Conservation (phyloP, 1,139 yeast species). For the Hyphopichia buzzinii region DNA sequence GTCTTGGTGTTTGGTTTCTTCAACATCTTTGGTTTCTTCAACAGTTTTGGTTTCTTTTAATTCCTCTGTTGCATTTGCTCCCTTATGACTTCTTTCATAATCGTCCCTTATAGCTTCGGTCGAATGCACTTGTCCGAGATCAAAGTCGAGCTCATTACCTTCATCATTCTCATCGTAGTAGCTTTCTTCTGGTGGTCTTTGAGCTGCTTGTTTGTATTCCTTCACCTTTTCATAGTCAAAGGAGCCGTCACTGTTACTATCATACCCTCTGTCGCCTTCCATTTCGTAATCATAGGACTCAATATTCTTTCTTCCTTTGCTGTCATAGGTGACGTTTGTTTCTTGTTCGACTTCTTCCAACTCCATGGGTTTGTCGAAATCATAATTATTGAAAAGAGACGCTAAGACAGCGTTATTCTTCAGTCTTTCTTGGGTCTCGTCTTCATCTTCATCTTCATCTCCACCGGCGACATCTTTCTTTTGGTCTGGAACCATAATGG, state of each 20-base stretch:
- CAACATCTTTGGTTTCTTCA: constrained; percentile 2
- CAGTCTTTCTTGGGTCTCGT: constrained; percentile 25
- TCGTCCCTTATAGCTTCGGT: constrained; percentile 27
- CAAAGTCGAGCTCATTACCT: constrained; percentile 31
- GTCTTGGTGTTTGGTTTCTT: constrained; percentile 10
- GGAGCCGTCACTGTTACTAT: constrained; percentile 12
- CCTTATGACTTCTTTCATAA: constrained; percentile 27
- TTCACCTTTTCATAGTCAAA: constrained; percentile 23
- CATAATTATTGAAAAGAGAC: constrained; percentile 47
- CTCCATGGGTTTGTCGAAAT: constrained; percentile 62
- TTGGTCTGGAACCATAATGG: constrained; percentile 7
- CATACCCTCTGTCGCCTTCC: constrained; percentile 26
- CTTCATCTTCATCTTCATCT: constrained; percentile 24
- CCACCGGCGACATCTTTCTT: constrained; percentile 16
- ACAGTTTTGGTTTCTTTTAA: constrained; percentile 5
- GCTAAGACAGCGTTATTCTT: constrained; percentile 50
- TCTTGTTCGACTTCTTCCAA: constrained; percentile 38
- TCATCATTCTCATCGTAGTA: constrained; percentile 48
- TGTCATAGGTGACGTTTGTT: constrained; percentile 47
- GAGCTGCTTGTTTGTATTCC: constrained; percentile 16
- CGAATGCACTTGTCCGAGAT: constrained; percentile 23
- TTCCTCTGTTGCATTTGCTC: constrained; percentile 13
- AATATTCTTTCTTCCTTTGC: constrained; percentile 40
- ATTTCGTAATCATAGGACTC: constrained; percentile 38
- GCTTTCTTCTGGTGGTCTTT: constrained; percentile 28